phyloP scores from a whole-genome alignment of 495 filamentous ascomycete genomes.

The Neurospora terricola region DNA sequence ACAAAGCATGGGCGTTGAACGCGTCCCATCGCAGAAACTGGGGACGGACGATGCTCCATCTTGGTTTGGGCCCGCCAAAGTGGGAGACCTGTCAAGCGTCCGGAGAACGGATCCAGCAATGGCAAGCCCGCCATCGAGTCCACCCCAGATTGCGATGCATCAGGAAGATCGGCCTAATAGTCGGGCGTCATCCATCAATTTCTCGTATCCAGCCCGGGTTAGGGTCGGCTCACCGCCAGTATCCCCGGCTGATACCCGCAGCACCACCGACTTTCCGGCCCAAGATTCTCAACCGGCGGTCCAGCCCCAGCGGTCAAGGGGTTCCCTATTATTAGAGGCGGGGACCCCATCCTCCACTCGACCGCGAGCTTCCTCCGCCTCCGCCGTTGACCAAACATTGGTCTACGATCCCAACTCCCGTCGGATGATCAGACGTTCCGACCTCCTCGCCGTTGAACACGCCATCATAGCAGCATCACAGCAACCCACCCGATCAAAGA shows the following conservation, averaged over 20 bases:
- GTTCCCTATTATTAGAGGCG: background rate
- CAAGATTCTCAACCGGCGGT: background rate
- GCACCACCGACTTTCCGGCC: background rate
- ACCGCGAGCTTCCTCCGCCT: conserved; percentile 14
- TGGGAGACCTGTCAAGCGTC: conserved; percentile 33
- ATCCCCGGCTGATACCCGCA: conserved; percentile 4
- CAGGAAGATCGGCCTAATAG: conserved; percentile 40
- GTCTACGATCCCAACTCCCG: conserved; percentile 51
- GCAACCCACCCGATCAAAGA: conserved; percentile 40
- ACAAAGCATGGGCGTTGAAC: conserved; percentile 24
- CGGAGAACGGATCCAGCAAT: conserved; percentile 33
- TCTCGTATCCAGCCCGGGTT: conserved; percentile 59
- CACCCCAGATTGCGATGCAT: conserved; percentile 10
- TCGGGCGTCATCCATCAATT: conserved; percentile 64
- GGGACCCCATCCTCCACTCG: conserved; percentile 3
- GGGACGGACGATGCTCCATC: conserved; percentile 22
- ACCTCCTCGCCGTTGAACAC: conserved; percentile 28
- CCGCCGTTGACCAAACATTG: conserved; percentile 24
- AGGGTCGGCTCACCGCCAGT: conserved; percentile 26
- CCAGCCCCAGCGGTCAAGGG: background rate
- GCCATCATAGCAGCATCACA: conserved; percentile 36
- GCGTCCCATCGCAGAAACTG: conserved; percentile 36
- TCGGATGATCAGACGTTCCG: conserved; percentile 36
- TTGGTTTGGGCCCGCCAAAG: conserved; percentile 31
- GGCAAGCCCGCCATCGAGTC: conserved; percentile 26